Evolutionary conservation across 305 asterid species (phyloP), one percentile per base, ranked within the genome.

Genomic region (Fraxinus floribunda): DNA sequence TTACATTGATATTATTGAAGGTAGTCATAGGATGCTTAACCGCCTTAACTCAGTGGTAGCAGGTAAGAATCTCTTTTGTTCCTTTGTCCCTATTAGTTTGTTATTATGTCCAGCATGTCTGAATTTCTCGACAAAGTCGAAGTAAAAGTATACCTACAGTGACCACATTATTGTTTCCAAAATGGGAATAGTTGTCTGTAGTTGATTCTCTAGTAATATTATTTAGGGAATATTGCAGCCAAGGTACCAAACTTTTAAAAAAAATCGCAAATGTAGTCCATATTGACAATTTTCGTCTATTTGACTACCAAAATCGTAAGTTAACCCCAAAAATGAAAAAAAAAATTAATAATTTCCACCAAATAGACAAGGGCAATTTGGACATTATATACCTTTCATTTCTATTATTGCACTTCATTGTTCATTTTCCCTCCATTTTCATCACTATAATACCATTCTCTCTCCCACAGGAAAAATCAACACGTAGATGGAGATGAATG

Each of bases 11-110:
- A 66, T 66, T 24, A 66, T 66, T 66, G 74, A n/a, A 9, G 36
- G 38, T 68, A 26, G 36, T 77, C 82, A 39, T 41, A 68, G 78
- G 77, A 80, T 71, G 24, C 72, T 71, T 68, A 44, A 68, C 77
- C 77, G 82, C 16, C 34, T 64, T 64, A 9, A 64, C 35, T 64
- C 72, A 10, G 32, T 7, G 30, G 35, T 26, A 20, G 22, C 70
- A 60, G 71, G 29, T 60, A 60, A 60, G 32, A 60, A 7, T 60
- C 71, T 18, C 68, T 20, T 57, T 20, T 18, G 26, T 6, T n/a
- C 38, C 20, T 75, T 30, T 74, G 70, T 20, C 32, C 32, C 55
- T 8, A 36, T n/a, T 7, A 38, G 57, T 74, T 74, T 66, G 73
- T 26, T 32, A 22, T 15, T 26, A 2, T 11, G 26, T 36, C 49